Conservation (phyloP, 148 eudicot species). For the Talinum fruticosum region DNA sequence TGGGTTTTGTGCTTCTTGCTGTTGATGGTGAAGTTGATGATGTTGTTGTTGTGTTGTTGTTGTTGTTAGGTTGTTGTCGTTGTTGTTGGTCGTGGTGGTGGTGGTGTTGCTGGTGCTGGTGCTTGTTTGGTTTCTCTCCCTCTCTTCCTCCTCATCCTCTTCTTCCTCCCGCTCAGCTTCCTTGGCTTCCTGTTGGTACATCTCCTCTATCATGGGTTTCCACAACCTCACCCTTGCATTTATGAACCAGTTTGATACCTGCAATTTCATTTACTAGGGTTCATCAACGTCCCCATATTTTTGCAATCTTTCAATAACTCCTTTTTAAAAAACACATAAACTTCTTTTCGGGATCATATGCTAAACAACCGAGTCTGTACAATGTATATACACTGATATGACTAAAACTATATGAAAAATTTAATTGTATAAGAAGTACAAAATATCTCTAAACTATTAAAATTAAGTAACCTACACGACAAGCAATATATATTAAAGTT, state of each 20-base stretch:
- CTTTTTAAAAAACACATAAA: no score
- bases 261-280: slow-evolving; percentile 7
- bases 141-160: not conserved
- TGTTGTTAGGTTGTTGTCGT: not conserved
- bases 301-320: not conserved
- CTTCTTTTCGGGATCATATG: no score
- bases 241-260: slow-evolving; percentile 78
- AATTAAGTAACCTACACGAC: no score
- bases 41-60: slow-evolving; percentile 25
- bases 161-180: slow-evolving; percentile 3
- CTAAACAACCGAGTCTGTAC: no score
- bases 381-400: no score
- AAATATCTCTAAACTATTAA: no score
- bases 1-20: slow-evolving; percentile 22
- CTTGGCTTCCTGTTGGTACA: slow-evolving; percentile 55
- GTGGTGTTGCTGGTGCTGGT: slow-evolving; percentile 21
- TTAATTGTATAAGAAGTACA: no score
- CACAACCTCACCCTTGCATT: slow-evolving; percentile 70
- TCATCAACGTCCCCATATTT: not conserved
- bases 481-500: no score
- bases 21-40: slow-evolving; percentile 16
- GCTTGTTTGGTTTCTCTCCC: slow-evolving; percentile 15
- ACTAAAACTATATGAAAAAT: no score
- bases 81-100: slow-evolving; percentile 13
- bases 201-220: slow-evolving; percentile 79